Conservation (phyloP, 1,139 yeast genomes). For the Protomyces inouyei region DNA sequence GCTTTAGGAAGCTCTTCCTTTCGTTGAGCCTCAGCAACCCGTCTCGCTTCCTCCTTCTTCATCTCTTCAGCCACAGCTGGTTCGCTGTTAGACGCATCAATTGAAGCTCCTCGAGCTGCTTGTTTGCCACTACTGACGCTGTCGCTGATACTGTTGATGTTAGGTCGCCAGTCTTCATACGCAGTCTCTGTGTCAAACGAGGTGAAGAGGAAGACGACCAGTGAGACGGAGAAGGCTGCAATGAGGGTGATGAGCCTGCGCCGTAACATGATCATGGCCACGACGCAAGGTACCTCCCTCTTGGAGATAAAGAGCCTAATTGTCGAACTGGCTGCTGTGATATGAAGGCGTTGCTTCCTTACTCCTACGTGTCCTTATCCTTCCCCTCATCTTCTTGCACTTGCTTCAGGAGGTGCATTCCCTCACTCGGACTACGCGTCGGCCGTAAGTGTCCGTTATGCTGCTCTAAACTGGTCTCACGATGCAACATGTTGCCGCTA, state of each 20-base stretch:
- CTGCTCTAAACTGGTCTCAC: no score
- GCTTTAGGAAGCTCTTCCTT: neutral
- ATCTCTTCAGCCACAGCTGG: neutral
- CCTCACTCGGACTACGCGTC: no score
- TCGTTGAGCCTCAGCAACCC: neutral
- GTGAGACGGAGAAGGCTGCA: neutral
- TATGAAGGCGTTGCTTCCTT: no score
- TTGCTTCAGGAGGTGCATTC: no score
- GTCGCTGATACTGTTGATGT: neutral
- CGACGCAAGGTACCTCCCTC: neutral
- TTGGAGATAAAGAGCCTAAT: no score
- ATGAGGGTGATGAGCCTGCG: neutral
- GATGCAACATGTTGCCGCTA: no score
- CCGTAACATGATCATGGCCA: neutral
- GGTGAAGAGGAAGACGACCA: neutral
- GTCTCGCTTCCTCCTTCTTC: slow-evolving; percentile 8
- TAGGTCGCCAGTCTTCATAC: neutral
- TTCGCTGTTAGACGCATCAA: neutral
- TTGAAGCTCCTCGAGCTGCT: neutral
- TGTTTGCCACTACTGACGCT: neutral
- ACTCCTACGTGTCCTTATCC: no score
- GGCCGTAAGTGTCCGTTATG: no score
- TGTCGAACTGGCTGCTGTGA: no score
- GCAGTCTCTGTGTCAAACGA: neutral
- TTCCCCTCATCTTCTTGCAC: no score